Conservation (phyloP, 352 stramenopile genomes). For the Globisporangium megalacanthum region DNA sequence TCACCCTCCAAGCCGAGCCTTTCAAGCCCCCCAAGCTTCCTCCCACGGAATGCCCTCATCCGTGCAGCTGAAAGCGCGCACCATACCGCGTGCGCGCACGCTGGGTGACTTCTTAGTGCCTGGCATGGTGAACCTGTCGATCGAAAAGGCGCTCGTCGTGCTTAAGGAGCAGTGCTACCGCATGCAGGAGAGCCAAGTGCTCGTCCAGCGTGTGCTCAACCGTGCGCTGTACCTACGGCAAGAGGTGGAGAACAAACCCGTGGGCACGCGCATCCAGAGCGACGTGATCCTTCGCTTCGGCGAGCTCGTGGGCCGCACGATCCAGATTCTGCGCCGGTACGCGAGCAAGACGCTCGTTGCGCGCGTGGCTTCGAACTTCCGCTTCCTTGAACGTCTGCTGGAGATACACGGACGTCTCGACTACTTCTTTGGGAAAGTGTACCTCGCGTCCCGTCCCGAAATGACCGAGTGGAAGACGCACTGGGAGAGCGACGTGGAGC, state of each 20-base stretch:
- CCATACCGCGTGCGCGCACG: constrained; percentile 1
- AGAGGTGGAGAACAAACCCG: constrained; percentile 8
- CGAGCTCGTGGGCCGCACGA: constrained; percentile 6
- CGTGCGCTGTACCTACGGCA: constrained; percentile 4
- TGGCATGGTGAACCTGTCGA: constrained; percentile 10
- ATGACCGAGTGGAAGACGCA: constrained; percentile 10
- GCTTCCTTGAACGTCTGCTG: neutral
- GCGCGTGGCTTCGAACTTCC: constrained; percentile 3
- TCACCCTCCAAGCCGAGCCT: too few relatives aligned
- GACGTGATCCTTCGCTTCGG: constrained; percentile 10
- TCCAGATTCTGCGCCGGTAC: constrained; percentile 3
- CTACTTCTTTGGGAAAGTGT: constrained; percentile 6
- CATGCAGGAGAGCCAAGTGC: constrained; percentile 11
- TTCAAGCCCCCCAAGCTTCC: too few relatives aligned
- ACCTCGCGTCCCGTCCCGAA: constrained; percentile 5
- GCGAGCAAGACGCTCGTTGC: constrained; percentile 8
- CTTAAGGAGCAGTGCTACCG: constrained; percentile 4
- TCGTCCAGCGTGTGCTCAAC: constrained; percentile 7
- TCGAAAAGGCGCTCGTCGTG: constrained; percentile 6
- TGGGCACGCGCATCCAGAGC: constrained; percentile 9
- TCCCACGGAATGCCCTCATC: too few relatives aligned
- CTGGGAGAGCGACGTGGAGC: constrained; percentile 13
- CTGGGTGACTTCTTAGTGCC: constrained; percentile 11
- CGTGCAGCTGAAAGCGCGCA: too few relatives aligned
- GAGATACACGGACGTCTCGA: constrained; percentile 3